Percentiles rank a stretch among this genome's conserved stretches.
phyloP scores from a whole-genome alignment of 176 grass and related monocot genomes.

The Triticum turgidum region DNA sequence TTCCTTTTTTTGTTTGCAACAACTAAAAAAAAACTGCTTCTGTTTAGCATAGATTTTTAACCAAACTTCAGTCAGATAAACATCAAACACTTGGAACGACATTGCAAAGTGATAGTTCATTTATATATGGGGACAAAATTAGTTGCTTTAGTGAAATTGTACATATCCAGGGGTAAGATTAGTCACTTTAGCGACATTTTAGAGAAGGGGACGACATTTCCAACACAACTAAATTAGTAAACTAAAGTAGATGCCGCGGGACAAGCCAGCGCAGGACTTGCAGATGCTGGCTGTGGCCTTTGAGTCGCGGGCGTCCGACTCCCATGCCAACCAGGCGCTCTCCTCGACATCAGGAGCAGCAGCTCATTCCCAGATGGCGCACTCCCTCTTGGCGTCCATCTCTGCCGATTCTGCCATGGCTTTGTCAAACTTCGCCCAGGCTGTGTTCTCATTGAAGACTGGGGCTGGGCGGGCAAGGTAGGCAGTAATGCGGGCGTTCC shows the following conservation, averaged over 20 bases:
- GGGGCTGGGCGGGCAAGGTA: neutral
- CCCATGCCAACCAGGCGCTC: neutral
- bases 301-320: neutral
- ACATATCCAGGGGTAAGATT: neutral
- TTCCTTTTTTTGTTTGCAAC: too few relatives aligned
- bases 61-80: too few relatives aligned
- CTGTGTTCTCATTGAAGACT: neutral
- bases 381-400: neutral
- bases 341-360: neutral
- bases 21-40: too few relatives aligned
- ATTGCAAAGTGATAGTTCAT: too few relatives aligned
- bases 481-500: neutral
- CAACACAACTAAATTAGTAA: neutral
- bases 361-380: neutral
- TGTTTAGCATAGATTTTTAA: too few relatives aligned
- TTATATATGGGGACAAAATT: too few relatives aligned
- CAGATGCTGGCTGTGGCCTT: neutral
- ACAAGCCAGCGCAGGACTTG: neutral
- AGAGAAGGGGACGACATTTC: neutral
- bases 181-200: neutral
- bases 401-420: neutral
- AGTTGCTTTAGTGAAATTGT: neutral
- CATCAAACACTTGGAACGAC: too few relatives aligned
- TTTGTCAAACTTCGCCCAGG: neutral
- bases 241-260: neutral